These are phyloP conservation scores for Russula sp. DNA, from an alignment of 768 basidiomycete species.

Conservation along the genomic window DNA sequence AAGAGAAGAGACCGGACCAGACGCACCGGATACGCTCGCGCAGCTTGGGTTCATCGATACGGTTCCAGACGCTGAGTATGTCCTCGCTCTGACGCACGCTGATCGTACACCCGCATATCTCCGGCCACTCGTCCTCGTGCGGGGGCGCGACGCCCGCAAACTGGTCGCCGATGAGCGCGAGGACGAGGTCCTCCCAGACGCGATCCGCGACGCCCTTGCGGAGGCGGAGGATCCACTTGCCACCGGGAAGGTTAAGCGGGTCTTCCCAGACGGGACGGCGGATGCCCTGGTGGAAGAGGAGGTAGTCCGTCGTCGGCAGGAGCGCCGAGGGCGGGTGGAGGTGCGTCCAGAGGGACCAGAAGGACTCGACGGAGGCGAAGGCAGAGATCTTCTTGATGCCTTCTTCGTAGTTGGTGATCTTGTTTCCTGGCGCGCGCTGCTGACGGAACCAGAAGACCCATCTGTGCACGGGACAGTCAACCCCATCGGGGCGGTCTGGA, in stretches of 20 bases:
- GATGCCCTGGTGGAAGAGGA: constrained; percentile 82
- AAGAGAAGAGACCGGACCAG: neutral
- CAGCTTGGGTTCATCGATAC: constrained; percentile 68
- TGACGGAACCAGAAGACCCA: constrained; percentile 93
- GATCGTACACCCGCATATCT: constrained; percentile 93
- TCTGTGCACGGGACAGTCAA: constrained; percentile 31
- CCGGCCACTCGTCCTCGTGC: constrained; percentile 52
- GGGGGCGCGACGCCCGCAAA: constrained; percentile 61
- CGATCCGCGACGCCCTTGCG: constrained; percentile 87
- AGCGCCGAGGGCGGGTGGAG: constrained; percentile 78
- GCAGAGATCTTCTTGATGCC: constrained; percentile 89
- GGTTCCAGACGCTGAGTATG: constrained; percentile 90
- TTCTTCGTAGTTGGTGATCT: constrained; percentile 87
- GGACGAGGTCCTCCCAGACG: constrained; percentile 83
- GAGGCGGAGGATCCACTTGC: constrained; percentile 93
- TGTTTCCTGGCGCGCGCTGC: constrained; percentile 84
- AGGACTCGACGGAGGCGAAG: constrained; percentile 93
- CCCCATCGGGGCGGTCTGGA: neutral
- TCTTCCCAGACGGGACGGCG: constrained; percentile 96
- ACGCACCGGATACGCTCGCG: constrained; percentile 78
- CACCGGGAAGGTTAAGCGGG: constrained; percentile 77
- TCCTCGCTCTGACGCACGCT: constrained; percentile 92
- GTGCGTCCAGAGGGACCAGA: constrained; percentile 93
- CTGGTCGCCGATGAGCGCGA: constrained; percentile 85
- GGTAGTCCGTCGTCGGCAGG: constrained; percentile 86